Evolutionary conservation across 768 basidiomycete genomes (phyloP).

Genomic region (Phaeolepiota aurea): DNA sequence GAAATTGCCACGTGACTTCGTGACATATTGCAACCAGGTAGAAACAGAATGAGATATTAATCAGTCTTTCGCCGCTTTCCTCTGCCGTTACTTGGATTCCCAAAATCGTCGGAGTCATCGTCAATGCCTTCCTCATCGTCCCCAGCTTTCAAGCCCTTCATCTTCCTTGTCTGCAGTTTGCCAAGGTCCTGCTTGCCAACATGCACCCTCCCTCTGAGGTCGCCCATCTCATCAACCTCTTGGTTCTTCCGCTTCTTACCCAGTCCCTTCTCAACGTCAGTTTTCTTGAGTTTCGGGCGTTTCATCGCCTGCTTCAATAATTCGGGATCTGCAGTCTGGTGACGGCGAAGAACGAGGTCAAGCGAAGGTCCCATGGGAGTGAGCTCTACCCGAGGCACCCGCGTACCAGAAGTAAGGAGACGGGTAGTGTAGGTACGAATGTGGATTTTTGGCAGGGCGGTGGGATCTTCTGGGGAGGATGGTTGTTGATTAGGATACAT

Average conservation of each 20-base stretch:
- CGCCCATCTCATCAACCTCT: constrained; percentile 98
- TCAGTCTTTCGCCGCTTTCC: background rate
- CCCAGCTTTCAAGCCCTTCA: constrained; percentile 79
- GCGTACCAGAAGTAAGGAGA: constrained; percentile 67
- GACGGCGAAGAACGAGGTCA: constrained; percentile 72
- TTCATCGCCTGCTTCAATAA: constrained; percentile 74
- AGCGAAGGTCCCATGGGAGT: constrained; percentile 88
- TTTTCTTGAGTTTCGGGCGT: constrained; percentile 83
- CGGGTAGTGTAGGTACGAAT: constrained; percentile 79
- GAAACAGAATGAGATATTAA: too few species aligned
- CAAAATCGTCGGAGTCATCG: background rate
- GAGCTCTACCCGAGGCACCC: constrained; percentile 75
- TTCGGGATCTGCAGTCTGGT: constrained; percentile 69
- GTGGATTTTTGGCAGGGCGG: constrained; percentile 72
- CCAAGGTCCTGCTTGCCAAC: constrained; percentile 82
- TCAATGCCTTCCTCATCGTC: constrained; percentile 10
- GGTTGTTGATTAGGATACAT: constrained; percentile 13
- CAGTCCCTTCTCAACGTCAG: constrained; percentile 75
- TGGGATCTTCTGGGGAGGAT: constrained; percentile 27
- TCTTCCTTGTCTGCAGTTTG: constrained; percentile 87
- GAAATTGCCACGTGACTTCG: background rate
- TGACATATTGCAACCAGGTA: background rate
- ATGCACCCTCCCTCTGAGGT: constrained; percentile 86
- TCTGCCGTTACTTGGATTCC: background rate
- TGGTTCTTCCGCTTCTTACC: constrained; percentile 94